Evolutionary conservation across 345 rosid species (phyloP).

Genomic region (Lepidium africanum): DNA sequence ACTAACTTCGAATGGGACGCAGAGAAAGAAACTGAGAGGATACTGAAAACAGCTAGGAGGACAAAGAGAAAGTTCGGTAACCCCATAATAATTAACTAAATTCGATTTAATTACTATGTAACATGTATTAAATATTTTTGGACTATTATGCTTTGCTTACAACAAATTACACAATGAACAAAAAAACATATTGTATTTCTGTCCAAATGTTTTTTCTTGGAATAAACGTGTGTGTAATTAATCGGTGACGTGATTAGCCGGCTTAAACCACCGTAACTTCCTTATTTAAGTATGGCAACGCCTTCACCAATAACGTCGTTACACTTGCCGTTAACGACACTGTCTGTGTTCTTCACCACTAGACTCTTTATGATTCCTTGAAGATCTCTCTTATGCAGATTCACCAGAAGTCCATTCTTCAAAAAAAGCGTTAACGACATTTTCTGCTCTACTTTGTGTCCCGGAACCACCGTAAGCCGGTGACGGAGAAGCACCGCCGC

Average conservation of each 20-base stretch:
- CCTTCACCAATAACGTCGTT: conserved; percentile 23
- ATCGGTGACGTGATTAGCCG: background rate
- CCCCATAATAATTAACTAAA: conserved; percentile 60
- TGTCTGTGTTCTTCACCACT: conserved; percentile 12
- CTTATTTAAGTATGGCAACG: background rate
- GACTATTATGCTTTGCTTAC: background rate
- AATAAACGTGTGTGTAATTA: background rate
- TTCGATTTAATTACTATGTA: conserved; percentile 30
- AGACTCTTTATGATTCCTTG: conserved; percentile 24
- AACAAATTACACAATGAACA: background rate
- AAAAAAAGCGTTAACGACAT: conserved; percentile 90
- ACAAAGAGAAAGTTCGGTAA: conserved; percentile 51
- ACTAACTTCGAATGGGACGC: conserved; percentile 39
- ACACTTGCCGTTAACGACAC: conserved; percentile 5
- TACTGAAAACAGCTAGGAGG: conserved; percentile 76
- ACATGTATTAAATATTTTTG: background rate
- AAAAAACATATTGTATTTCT: background rate
- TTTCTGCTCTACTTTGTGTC: conserved; percentile 90
- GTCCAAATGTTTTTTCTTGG: background rate
- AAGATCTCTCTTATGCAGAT: conserved; percentile 53
- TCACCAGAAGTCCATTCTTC: conserved; percentile 75
- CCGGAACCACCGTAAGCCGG: conserved; percentile 51
- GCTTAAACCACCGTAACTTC: background rate
- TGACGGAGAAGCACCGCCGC: conserved; percentile 74
- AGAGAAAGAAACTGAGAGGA: conserved; percentile 50